Evolutionary conservation across 352 stramenopile genomes (phyloP).

Genomic region (Elongisporangium undulatum): DNA sequence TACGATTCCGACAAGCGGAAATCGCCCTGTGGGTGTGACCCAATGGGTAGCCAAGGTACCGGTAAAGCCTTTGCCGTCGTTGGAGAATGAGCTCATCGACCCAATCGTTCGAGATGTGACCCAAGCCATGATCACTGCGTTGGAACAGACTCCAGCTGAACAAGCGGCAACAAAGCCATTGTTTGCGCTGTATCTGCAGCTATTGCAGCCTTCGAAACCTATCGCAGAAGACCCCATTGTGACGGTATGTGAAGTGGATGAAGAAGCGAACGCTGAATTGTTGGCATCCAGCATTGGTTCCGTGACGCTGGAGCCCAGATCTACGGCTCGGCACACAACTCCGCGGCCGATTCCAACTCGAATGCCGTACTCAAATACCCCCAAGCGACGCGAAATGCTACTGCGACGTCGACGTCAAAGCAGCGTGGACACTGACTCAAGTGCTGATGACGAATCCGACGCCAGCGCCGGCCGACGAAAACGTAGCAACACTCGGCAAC

Average conservation of each 20-base stretch:
- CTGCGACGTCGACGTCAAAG: constrained; percentile 44
- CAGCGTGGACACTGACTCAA: constrained; percentile 59
- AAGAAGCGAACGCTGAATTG: constrained; percentile 38
- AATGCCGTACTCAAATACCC: constrained; percentile 3
- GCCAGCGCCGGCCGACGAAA: constrained; percentile 47
- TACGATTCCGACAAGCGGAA: constrained; percentile 1
- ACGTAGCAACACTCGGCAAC: constrained; percentile 44
- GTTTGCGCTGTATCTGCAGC: not conserved
- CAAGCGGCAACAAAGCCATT: not conserved
- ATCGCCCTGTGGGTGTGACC: not conserved
- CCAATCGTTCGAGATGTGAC: not conserved
- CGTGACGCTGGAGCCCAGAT: constrained; percentile 20
- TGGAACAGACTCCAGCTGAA: not conserved
- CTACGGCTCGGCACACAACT: not conserved
- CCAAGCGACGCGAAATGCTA: constrained; percentile 11
- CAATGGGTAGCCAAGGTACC: not conserved
- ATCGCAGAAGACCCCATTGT: not conserved
- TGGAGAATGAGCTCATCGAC: not conserved
- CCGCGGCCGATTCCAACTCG: constrained; percentile 10
- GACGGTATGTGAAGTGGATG: constrained; percentile 4
- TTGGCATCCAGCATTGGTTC: constrained; percentile 52
- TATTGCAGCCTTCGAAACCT: not conserved
- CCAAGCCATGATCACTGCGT: not conserved
- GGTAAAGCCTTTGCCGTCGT: not conserved
- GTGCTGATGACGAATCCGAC: constrained; percentile 49